Conservation (phyloP, 768 basidiomycete genomes). For the Podaxis carcinomalis region DNA sequence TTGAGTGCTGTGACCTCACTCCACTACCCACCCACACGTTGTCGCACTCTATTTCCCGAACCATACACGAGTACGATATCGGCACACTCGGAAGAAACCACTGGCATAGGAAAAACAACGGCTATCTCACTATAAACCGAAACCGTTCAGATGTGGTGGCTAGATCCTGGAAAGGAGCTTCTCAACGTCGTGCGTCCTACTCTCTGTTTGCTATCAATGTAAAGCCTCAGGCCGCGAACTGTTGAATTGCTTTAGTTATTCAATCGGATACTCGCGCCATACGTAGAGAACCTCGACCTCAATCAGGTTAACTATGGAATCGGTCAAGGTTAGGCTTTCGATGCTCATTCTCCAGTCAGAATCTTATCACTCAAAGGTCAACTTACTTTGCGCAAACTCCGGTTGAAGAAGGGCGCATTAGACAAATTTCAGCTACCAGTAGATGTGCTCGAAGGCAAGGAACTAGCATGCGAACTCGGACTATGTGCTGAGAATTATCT, state of each 20-base stretch:
- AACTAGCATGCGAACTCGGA: not conserved
- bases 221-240: not conserved
- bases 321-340: constrained; percentile 59
- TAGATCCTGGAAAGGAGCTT: constrained; percentile 82
- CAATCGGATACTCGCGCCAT: constrained; percentile 89
- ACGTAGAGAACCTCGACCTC: constrained; percentile 94
- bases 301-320: constrained; percentile 94
- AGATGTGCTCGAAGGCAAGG: constrained; percentile 88
- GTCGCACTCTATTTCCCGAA: not conserved
- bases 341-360: not conserved
- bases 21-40: not conserved
- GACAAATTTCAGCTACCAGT: constrained; percentile 96
- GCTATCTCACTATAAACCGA: not conserved
- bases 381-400: constrained; percentile 73
- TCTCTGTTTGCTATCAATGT: not conserved
- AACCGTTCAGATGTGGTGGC: constrained; percentile 66
- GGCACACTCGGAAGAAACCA: not conserved
- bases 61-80: not conserved
- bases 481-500: not conserved
- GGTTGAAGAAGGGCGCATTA: constrained; percentile 87
- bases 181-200: constrained; percentile 61
- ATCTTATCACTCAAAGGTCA: constrained; percentile 45
- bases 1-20: not conserved
- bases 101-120: not conserved
- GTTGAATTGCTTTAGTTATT: constrained; percentile 48